phyloP scores from a whole-genome alignment of 352 stramenopile species.

The Pythium grandisporangium region DNA sequence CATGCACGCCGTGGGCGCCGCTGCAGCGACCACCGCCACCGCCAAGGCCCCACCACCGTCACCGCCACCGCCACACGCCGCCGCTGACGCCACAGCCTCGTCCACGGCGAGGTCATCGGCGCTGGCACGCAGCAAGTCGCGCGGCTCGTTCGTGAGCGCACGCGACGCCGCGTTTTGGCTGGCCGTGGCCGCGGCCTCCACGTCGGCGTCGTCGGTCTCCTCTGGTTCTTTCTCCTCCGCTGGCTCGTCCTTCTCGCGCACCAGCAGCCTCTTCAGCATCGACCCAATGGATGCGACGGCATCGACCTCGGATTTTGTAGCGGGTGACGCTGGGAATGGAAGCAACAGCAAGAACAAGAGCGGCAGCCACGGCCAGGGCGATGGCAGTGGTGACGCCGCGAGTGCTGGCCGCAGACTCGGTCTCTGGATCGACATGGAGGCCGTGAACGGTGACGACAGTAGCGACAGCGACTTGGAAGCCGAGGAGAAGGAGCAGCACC shows the following conservation, averaged over 20 bases:
- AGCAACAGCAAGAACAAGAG: neutral
- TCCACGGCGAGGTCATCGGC: too few species aligned
- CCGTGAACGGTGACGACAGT: constrained; percentile 1
- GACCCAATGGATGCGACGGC: too few species aligned
- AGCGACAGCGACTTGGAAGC: neutral
- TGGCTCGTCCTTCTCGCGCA: neutral
- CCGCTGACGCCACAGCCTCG: too few species aligned
- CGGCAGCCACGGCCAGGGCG: neutral
- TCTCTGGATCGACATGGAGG: constrained; percentile 6
- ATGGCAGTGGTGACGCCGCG: neutral
- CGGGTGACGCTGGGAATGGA: too few species aligned
- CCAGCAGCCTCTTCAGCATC: too few species aligned
- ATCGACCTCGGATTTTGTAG: too few species aligned
- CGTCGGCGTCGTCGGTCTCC: constrained; percentile 14
- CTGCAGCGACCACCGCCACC: too few species aligned
- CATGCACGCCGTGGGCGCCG: too few species aligned
- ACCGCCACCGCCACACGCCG: too few species aligned
- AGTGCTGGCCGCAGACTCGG: constrained; percentile 2
- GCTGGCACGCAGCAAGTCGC: constrained; percentile 3
- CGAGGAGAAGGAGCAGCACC: neutral
- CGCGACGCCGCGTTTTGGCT: constrained; percentile 65
- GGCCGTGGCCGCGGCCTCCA: constrained; percentile 26
- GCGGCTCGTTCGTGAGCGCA: constrained; percentile 40
- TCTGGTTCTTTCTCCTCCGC: neutral
- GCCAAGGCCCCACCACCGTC: too few species aligned